Percentiles rank a stretch among this genome's conserved stretches.
These are phyloP conservation scores for Nothophaeocryptopus gaeumannii DNA, from an alignment of 2,329 filamentous ascomycete genomes.

Conservation along the genomic window DNA sequence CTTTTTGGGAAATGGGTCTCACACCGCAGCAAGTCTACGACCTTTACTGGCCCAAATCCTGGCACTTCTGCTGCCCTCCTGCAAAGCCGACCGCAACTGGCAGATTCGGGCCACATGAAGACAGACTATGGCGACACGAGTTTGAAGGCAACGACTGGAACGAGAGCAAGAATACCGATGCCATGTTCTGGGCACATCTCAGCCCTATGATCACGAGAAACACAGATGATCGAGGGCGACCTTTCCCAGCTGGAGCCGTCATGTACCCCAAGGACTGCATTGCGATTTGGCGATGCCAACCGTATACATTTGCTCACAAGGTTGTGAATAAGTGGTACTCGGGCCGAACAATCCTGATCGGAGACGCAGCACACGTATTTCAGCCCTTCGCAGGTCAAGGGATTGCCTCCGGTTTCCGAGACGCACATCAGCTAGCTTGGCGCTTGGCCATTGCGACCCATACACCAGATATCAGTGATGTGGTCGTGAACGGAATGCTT, in stretches of 20 bases:
- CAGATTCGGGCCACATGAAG: constrained; percentile 42
- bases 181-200: constrained; percentile 17
- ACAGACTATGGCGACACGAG: constrained; percentile 37
- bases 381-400: constrained; percentile 49
- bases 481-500: not conserved
- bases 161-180: constrained; percentile 10
- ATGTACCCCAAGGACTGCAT: constrained; percentile 43
- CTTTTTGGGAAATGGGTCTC: constrained; percentile 48
- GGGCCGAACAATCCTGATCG: constrained; percentile 44
- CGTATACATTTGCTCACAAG: constrained; percentile 45
- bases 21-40: constrained; percentile 49
- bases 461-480: not conserved
- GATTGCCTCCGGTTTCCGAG: constrained; percentile 42
- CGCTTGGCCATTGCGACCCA: not conserved
- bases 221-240: not conserved
- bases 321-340: constrained; percentile 49
- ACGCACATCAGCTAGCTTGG: constrained; percentile 40
- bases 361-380: constrained; percentile 54
- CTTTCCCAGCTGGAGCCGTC: constrained; percentile 1
- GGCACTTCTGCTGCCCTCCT: constrained; percentile 47
- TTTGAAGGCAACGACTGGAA: constrained; percentile 12
- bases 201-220: constrained; percentile 12
- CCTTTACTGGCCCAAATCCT: constrained; percentile 46
- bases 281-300: constrained; percentile 44
- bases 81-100: constrained; percentile 45